A percentile compares a stretch with the other conserved stretches of the same genome.
phyloP scores from a whole-genome alignment of 768 basidiomycete species.

The Hydnum rufescens region DNA sequence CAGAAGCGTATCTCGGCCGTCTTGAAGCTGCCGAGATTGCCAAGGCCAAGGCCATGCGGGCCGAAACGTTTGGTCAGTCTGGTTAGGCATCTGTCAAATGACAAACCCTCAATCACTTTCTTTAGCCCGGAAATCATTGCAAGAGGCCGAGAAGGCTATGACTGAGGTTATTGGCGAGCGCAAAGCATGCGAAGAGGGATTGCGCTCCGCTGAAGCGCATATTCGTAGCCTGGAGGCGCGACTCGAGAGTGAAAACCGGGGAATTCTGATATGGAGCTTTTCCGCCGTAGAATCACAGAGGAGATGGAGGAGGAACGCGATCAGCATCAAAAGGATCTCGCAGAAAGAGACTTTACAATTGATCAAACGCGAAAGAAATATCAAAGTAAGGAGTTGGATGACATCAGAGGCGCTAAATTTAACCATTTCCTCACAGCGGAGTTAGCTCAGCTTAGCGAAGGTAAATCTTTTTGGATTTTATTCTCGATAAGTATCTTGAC shows the following conservation, averaged over 20 bases:
- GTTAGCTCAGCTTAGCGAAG: conserved; percentile 61
- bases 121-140: conserved; percentile 38
- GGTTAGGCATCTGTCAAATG: not conserved
- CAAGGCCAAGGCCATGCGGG: conserved; percentile 40
- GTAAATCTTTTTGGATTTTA: conserved; percentile 18
- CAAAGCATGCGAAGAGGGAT: conserved; percentile 29
- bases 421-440: conserved; percentile 30
- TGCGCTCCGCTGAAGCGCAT: conserved; percentile 32
- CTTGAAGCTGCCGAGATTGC: conserved; percentile 52
- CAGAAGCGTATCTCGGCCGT: conserved; percentile 33
- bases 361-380: conserved; percentile 77
- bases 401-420: conserved; percentile 1
- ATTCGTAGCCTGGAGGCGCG: conserved; percentile 39
- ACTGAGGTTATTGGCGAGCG: conserved; percentile 31
- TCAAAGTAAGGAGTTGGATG: conserved; percentile 31
- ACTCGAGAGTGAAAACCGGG: conserved; percentile 47
- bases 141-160: conserved; percentile 40
- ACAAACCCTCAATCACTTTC: not conserved
- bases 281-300: conserved; percentile 48
- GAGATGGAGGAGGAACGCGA: conserved; percentile 64
- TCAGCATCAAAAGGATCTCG: conserved; percentile 60
- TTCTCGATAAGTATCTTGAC: conserved; percentile 2
- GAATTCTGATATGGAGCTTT: conserved; percentile 41
- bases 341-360: conserved; percentile 54
- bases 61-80: conserved; percentile 41